phyloP scores from a whole-genome alignment of 345 rosid species.

The Salix caprea region DNA sequence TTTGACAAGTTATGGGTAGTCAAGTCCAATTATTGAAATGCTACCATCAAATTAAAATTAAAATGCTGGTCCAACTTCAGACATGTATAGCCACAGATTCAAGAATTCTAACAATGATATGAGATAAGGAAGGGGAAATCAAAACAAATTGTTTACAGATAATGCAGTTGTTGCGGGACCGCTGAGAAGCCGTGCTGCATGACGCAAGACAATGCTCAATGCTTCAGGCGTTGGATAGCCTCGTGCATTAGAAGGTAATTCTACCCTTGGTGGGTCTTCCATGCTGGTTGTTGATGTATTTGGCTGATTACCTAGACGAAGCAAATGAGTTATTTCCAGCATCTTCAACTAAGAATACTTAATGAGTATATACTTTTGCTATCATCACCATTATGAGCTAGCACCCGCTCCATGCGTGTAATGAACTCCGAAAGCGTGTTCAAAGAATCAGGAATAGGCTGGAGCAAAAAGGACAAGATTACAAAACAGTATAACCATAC shows the following conservation, averaged over 20 bases:
- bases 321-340: slow-evolving; percentile 19
- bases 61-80: neutral
- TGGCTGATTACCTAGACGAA: slow-evolving; percentile 49
- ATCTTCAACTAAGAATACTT: slow-evolving; percentile 3
- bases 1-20: neutral
- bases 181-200: slow-evolving; percentile 58
- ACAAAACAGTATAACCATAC: neutral
- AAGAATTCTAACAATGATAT: neutral
- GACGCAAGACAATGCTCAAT: slow-evolving; percentile 53
- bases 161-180: slow-evolving; percentile 51
- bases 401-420: slow-evolving; percentile 61
- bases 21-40: neutral
- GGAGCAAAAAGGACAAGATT: slow-evolving; percentile 16
- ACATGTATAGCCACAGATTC: neutral
- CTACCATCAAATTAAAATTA: neutral
- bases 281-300: slow-evolving; percentile 36
- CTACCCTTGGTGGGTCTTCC: slow-evolving; percentile 35
- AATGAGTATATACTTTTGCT: slow-evolving; percentile 1
- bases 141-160: slow-evolving; percentile 44
- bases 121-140: neutral
- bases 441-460: slow-evolving; percentile 89
- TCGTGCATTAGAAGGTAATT: slow-evolving; percentile 43
- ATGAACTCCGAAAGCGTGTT: slow-evolving; percentile 71
- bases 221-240: slow-evolving; percentile 69
- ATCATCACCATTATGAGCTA: slow-evolving; percentile 59